Conservation (phyloP, 2,329 filamentous ascomycete species). For the Cytospora piceicola region DNA sequence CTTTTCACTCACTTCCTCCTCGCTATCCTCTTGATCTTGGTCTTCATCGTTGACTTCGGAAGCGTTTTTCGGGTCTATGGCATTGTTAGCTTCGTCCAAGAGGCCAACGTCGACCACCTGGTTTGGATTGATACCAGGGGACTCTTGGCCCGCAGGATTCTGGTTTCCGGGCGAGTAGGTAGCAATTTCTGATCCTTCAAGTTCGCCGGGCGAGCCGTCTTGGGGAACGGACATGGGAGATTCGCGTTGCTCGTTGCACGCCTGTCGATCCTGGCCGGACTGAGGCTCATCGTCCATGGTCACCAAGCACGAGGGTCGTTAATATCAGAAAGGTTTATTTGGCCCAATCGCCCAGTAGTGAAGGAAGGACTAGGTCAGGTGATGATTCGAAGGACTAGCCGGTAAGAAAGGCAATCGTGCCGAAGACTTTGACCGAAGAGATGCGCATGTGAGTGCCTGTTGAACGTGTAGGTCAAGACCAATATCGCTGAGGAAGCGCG, state of each 20-base stretch:
- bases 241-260: background rate
- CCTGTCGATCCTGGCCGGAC: background rate
- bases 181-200: background rate
- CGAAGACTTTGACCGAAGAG: background rate
- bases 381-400: background rate
- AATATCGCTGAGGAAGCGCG: background rate
- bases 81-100: background rate
- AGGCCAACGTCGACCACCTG: background rate
- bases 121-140: background rate
- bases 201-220: background rate
- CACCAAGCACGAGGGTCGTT: background rate
- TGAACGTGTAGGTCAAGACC: background rate
- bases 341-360: no score
- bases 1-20: background rate
- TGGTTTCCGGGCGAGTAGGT: background rate
- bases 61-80: background rate
- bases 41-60: background rate
- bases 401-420: background rate
- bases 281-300: background rate
- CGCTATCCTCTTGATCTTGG: background rate
- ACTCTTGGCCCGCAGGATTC: background rate
- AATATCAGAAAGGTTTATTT: background rate
- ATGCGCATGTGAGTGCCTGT: background rate
- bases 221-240: conserved; percentile 4
- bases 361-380: background rate